Evolutionary conservation across 2,329 filamentous ascomycete genomes (phyloP).

Genomic region (Apiospora kogelbergensis): DNA sequence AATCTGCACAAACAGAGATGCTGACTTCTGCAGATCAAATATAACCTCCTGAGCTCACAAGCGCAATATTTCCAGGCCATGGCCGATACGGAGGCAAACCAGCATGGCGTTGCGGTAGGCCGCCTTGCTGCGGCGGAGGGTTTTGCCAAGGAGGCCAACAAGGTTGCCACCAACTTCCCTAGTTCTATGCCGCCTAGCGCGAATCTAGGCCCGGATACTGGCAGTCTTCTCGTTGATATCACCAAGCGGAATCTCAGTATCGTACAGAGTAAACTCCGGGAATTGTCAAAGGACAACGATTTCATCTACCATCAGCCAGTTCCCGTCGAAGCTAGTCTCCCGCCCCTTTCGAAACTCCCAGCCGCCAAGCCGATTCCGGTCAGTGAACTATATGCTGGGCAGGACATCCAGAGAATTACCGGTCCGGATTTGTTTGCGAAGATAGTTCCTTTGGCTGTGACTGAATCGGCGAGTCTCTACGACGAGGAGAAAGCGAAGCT

Average conservation of each 20-base stretch:
- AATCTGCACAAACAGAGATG: background rate
- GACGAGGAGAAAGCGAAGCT: conserved; percentile 98
- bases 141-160: conserved; percentile 75
- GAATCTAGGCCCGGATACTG: conserved; percentile 81
- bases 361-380: conserved; percentile 97
- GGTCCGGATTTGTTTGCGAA: conserved; percentile 96
- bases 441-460: conserved; percentile 93
- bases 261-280: conserved; percentile 76
- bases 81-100: conserved; percentile 84
- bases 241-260: conserved; percentile 78
- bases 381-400: conserved; percentile 92
- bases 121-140: conserved; percentile 79
- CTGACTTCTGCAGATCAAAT: conserved; percentile 60
- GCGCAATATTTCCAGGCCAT: conserved; percentile 93
- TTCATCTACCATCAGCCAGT: conserved; percentile 97
- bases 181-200: conserved; percentile 75
- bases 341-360: conserved; percentile 83
- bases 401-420: conserved; percentile 95
- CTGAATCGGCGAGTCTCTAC: conserved; percentile 93
- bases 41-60: conserved; percentile 77
- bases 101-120: conserved; percentile 81
- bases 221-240: conserved; percentile 71
- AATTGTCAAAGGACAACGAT: conserved; percentile 89
- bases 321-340: conserved; percentile 78
- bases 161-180: conserved; percentile 77